Base-by-base conservation (phyloP, 192 early-diverging fungal genomes). In the Linnemannia hyalina region DNA sequence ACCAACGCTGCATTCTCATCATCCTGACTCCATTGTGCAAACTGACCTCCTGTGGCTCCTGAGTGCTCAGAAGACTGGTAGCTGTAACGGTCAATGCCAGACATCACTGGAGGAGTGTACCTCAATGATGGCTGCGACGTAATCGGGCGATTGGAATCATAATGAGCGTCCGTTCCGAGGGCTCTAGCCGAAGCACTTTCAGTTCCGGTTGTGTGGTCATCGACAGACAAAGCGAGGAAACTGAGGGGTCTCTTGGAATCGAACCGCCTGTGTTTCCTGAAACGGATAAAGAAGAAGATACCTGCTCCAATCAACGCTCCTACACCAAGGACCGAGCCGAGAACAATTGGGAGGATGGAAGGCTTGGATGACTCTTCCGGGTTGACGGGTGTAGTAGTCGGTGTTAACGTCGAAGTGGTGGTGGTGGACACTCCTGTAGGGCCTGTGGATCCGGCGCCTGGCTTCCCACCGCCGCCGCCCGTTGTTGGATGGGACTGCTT, bases 1-100 rank as follows among this genome's bases (percentile, higher is more conserved):
- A 86, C 84, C 29, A 86, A 73, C 0, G 75, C 44, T 7, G 84
- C 70, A n/a, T 81, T 86, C 75, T 86, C 84, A 40, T 86, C 84
- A 49, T 86, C 84, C 75, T 80, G 84, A 46, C 68, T 81, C 84
- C 84, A 86, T 20, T 78, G 76, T 38, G 76, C 82, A 47, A 68
- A 77, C 69, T 76, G 75, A 29, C 74, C 78, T 7, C 35, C 57
- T 4, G 83, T 74, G 4, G 69, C 38, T 6, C 70, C 74, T 22
- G 83, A 86, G 13, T 77, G 44, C 23, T 80, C 83, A 1, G 82
- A 82, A 35, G 77, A 75, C 63, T 77, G 78, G 38, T 86, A 80
- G 35, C 83, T 86, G 68, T 68, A 74, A 40, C 78, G 65, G 26
- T 70, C 29, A 36, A 85, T 32, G 5, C 78, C 63, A 29, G 84